Evolutionary conservation across 2,329 filamentous ascomycete genomes (phyloP), one percentile per base, ranked within the genome.

Genomic region (Dendryphion nanum): DNA sequence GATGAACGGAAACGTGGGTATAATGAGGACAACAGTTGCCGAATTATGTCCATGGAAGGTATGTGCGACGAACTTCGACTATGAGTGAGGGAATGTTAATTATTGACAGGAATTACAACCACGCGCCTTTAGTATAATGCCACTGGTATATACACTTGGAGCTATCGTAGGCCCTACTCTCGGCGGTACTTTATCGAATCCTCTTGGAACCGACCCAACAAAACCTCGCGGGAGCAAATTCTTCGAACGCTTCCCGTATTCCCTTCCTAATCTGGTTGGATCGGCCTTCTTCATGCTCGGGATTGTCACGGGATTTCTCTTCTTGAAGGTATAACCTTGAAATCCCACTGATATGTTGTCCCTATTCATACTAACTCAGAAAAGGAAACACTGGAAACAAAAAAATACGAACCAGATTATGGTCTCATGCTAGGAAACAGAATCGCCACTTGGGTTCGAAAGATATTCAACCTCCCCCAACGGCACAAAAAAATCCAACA

Each of bases 41-140:
- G 91, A 96, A 64, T 82, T 96, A 76, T 89, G 95, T 2, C 86
- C 89, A 0, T 82, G 93, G 63, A 89, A 79, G 42, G 48, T 50
- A 35, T 16, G 23, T 18, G 10, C 19, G 4, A 7, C n/a, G 15
- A 4, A n/a, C 4, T 15, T 4, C 4, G 16, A 31, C 13, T 6
- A 7, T 4, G 13, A 23, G 24, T 16, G 24, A n/a, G 23, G 23
- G 10, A 29, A 13, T 12, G 13, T 18, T 31, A 13, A 37, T 15
- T 17, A 15, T 14, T 4, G 4, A 21, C 23, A 67, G 61, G 85
- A 89, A 57, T 73, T 95, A 5, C 91, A 96, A 58, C 90, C 91
- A 0, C 75, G 82, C 36, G 93, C 93, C 0, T 97, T 97, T 64
- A 89, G 85, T 47, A 75, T 97, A 31, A 96, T 97, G 90, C 91